Evolutionary conservation across 164 flowering plant species (phyloP), one percentile per base, ranked within the genome.

Genomic region (Buxus sempervirens): DNA sequence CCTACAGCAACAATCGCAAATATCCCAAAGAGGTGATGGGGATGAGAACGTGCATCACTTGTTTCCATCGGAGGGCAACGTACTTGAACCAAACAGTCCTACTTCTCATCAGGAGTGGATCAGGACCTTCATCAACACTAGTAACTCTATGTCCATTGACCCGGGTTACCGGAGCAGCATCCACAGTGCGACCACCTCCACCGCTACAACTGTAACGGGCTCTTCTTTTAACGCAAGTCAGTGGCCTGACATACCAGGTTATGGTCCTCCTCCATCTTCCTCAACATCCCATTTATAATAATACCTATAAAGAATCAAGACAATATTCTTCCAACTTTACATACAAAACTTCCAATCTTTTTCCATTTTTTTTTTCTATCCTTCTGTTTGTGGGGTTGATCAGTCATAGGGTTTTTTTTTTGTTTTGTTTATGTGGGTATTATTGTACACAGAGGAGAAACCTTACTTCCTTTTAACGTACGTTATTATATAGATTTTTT

Each of bases 231-330:
- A 68, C 60, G 75, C 77, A 68, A 60, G 36, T 55, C 73, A 74
- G 41, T 75, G 79, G 82, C 67, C 74, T 71, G 79, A 82, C 77
- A 66, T 72, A 27, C 62, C 78, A 57, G 79, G 80, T 61, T 78
- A 60, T 76, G 79, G 73, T 25, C 58, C 74, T 70, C 72, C 71
- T 28, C 64, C 71, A 62, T 64, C 62, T 38, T 65, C 70, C 48
- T 62, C 68, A 38, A 36, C 64, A 49, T 67, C 67, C 51, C 64
- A 41, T 41, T 41, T 53, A n/a, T n/a, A n/a, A n/a, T n/a, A n/a
- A n/a, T n/a, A n/a, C n/a, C n/a, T n/a, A n/a, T n/a, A n/a, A n/a
- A n/a, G 24, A 61, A 69, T 69, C 55, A 57, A 41, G 45, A 1
- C 1, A 60, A 48, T 36, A 49, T 19, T 36, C 51, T 21, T 18